Conservation (phyloP, 495 filamentous ascomycete species). For the Evernia prunastri region DNA sequence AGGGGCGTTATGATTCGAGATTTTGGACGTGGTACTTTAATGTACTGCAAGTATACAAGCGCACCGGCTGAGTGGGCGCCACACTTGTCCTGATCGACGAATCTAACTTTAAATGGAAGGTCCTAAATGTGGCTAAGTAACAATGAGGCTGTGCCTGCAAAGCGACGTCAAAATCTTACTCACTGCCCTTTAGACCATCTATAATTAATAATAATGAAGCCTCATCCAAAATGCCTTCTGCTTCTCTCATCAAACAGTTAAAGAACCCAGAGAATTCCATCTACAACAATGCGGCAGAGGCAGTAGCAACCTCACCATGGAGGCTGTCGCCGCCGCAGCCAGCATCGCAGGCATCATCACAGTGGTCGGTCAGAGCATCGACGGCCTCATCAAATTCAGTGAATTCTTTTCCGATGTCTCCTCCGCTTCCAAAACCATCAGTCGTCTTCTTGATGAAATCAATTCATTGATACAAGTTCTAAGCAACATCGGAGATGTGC, state of each 20-base stretch:
- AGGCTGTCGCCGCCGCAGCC: constrained; percentile 19
- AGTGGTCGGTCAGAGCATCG: constrained; percentile 17
- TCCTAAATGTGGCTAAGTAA: background rate
- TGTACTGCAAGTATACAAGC: no score
- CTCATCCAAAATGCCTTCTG: background rate
- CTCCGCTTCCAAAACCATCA: constrained; percentile 16
- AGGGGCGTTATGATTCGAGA: no score
- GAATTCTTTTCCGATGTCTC: constrained; percentile 14
- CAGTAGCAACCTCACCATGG: background rate
- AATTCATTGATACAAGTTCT: background rate
- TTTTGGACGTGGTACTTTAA: no score
- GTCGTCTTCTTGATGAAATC: background rate
- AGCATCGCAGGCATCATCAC: constrained; percentile 21
- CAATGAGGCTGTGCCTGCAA: constrained; percentile 2
- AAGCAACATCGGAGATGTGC: background rate
- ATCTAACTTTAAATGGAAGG: background rate
- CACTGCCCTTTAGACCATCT: no score
- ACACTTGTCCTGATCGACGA: background rate
- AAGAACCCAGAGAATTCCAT: no score
- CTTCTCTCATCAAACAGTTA: background rate
- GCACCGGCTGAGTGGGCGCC: background rate
- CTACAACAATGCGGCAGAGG: background rate
- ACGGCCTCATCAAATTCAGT: constrained; percentile 17
- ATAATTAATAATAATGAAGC: no score
- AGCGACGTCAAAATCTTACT: constrained; percentile 4